These are phyloP conservation scores for Colletotrichum lindemuthianum DNA, from an alignment of 2,329 filamentous ascomycete genomes.

Conservation along the genomic window DNA sequence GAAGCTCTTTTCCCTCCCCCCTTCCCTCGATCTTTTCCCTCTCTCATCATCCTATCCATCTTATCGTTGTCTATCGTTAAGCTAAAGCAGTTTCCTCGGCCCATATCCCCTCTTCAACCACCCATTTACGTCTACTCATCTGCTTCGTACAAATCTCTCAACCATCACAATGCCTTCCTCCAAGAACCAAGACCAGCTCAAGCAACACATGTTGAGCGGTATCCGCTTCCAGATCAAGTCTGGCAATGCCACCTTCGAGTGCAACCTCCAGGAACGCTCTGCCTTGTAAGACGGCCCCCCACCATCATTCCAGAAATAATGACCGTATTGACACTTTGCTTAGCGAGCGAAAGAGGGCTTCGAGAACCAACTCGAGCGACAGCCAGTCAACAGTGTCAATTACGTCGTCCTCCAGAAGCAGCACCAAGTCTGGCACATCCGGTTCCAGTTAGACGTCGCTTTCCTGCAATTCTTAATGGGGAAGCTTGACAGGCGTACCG, in stretches of 20 bases:
- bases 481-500: neutral
- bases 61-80: neutral
- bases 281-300: conserved; percentile 50
- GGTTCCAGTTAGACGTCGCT: no score
- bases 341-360: conserved; percentile 54
- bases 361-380: conserved; percentile 48
- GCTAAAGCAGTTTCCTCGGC: neutral
- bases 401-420: conserved; percentile 41
- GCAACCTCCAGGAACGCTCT: conserved; percentile 56
- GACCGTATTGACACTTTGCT: conserved; percentile 27
- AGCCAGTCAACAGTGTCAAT: conserved; percentile 44
- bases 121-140: neutral
- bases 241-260: conserved; percentile 50
- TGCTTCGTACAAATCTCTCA: neutral
- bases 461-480: no score
- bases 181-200: neutral
- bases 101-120: neutral
- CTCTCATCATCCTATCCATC: neutral
- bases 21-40: neutral
- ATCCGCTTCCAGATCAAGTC: conserved; percentile 60
- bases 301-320: neutral
- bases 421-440: neutral
- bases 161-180: conserved; percentile 24
- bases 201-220: conserved; percentile 38
- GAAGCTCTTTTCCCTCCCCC: neutral